Evolutionary conservation across 768 basidiomycete genomes (phyloP).

Genomic region (Pleurotus cornucopiae): DNA sequence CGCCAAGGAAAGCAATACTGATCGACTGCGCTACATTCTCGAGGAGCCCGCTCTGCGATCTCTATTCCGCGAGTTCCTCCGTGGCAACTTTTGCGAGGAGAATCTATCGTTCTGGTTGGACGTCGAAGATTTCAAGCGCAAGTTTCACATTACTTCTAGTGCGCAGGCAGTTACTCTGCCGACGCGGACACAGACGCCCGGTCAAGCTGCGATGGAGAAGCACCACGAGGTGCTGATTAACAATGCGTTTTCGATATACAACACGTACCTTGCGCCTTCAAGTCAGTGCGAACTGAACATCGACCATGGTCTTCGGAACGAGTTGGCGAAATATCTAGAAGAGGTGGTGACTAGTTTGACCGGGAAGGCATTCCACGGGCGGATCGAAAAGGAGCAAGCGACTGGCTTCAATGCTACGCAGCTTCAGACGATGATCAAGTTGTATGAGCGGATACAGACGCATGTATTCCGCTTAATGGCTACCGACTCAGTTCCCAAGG

Average conservation of each 20-base stretch:
- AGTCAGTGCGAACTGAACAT: constrained; percentile 97
- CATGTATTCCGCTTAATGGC: constrained; percentile 98
- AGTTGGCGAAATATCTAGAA: constrained; percentile 89
- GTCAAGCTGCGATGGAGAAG: constrained; percentile 89
- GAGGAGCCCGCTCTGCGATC: constrained; percentile 87
- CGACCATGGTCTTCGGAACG: constrained; percentile 93
- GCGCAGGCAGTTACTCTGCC: constrained; percentile 59
- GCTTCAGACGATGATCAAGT: constrained; percentile 84
- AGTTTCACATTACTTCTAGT: constrained; percentile 93
- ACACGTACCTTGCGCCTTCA: constrained; percentile 92
- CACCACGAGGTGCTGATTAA: constrained; percentile 95
- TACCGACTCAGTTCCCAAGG: constrained; percentile 98
- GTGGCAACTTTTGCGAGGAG: constrained; percentile 96
- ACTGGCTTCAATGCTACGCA: constrained; percentile 91
- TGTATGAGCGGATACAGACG: constrained; percentile 95
- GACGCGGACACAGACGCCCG: constrained; percentile 50
- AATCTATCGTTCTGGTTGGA: constrained; percentile 97
- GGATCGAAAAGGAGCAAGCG: constrained; percentile 78
- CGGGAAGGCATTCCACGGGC: constrained; percentile 75
- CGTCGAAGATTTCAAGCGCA: constrained; percentile 93
- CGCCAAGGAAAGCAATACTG: constrained; percentile 85
- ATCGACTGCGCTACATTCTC: constrained; percentile 85
- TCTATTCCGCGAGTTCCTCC: constrained; percentile 92
- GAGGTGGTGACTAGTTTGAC: constrained; percentile 79
- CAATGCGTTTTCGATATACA: constrained; percentile 91